Conservation (phyloP, 1,284 basidiomycete genomes). For the Marasmius fiardii region DNA sequence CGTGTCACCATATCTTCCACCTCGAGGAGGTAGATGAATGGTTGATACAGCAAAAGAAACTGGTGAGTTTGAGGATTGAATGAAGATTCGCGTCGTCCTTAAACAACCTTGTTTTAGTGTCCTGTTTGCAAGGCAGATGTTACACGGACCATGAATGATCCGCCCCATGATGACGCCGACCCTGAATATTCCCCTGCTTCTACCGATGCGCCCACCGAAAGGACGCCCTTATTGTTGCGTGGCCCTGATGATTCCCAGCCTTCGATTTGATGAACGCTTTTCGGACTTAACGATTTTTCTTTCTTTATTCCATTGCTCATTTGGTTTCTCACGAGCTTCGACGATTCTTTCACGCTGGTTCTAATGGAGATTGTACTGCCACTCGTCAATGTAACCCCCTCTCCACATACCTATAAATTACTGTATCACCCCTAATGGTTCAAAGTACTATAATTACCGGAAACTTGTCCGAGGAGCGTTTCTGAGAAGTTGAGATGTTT, state of each 20-base stretch:
- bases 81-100: slow-evolving; percentile 5
- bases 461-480: too few relatives aligned
- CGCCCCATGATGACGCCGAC: background rate
- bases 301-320: background rate
- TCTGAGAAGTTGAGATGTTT: too few relatives aligned
- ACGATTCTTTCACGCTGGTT: background rate
- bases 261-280: background rate
- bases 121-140: slow-evolving; percentile 89
- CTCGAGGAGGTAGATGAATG: slow-evolving; percentile 85
- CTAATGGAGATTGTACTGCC: background rate
- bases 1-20: slow-evolving; percentile 89
- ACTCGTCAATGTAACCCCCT: background rate
- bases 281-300: background rate
- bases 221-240: background rate
- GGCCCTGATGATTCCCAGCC: background rate
- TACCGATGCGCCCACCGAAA: background rate
- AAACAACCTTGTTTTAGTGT: slow-evolving; percentile 48
- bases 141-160: slow-evolving; percentile 49
- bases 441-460: too few relatives aligned
- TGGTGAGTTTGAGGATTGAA: slow-evolving; percentile 54
- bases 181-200: background rate
- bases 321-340: background rate
- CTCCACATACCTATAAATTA: background rate
- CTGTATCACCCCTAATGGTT: too few relatives aligned
- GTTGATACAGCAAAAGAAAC: slow-evolving; percentile 86